Evolutionary conservation across 1,284 basidiomycete genomes (phyloP).

Genomic region (Pseudozyma sp.): DNA sequence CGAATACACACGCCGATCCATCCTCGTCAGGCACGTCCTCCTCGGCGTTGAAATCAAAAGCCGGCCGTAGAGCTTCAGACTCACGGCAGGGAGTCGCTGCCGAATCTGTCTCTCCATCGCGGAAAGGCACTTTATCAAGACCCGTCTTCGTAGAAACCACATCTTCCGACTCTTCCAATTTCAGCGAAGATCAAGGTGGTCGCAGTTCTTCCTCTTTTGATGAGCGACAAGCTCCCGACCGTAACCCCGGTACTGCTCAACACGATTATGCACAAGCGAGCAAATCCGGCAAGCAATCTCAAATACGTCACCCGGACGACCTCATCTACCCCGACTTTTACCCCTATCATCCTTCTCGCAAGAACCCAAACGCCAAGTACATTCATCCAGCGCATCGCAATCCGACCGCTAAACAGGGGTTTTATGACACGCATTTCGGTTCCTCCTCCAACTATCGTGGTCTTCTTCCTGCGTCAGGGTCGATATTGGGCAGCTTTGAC

Average conservation of each 20-base stretch:
- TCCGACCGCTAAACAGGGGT: constrained; percentile 57
- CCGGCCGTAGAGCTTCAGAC: not conserved
- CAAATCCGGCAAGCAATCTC: too few species aligned
- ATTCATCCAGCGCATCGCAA: constrained; percentile 54
- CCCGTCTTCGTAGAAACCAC: not conserved
- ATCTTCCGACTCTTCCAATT: constrained; percentile 25
- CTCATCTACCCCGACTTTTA: constrained; percentile 35
- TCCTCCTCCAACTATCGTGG: constrained; percentile 46
- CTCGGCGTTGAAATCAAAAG: not conserved
- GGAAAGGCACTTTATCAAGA: not conserved
- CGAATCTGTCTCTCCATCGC: constrained; percentile 18
- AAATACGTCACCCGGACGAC: constrained; percentile 33
- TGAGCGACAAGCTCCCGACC: not conserved
- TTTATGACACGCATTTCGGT: constrained; percentile 60
- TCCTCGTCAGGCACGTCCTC: not conserved
- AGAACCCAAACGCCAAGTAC: constrained; percentile 22
- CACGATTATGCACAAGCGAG: not conserved
- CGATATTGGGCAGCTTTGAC: constrained; percentile 5
- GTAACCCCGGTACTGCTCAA: too few species aligned
- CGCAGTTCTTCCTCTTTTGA: constrained; percentile 1
- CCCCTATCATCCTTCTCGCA: constrained; percentile 35
- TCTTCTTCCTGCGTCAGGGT: constrained; percentile 27
- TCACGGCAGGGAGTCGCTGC: constrained; percentile 1
- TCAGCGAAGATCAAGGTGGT: constrained; percentile 14
- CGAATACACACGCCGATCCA: not conserved